Conservation (phyloP, 1,284 basidiomycete genomes). For the Leccinum insolens region DNA sequence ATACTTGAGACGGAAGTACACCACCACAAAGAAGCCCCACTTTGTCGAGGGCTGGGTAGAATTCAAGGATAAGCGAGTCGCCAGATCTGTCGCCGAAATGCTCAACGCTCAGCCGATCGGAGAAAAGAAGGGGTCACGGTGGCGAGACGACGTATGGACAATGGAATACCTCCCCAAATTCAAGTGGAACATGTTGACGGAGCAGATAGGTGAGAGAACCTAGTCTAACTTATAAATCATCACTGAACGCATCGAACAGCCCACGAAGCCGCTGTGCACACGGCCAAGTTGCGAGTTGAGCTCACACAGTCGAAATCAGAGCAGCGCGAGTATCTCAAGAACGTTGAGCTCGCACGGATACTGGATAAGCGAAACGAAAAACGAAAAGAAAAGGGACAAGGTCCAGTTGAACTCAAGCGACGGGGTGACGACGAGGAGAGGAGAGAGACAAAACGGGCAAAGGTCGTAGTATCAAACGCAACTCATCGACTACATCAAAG, state of each 20-base stretch:
- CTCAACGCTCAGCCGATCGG: constrained; percentile 96
- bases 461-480: constrained; percentile 11
- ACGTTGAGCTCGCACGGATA: constrained; percentile 94
- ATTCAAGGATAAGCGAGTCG: constrained; percentile 92
- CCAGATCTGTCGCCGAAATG: constrained; percentile 91
- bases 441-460: constrained; percentile 24
- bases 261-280: constrained; percentile 89
- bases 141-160: constrained; percentile 98
- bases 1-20: constrained; percentile 76
- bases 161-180: constrained; percentile 99
- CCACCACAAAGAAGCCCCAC: constrained; percentile 80
- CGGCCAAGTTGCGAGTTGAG: constrained; percentile 88
- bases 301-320: constrained; percentile 87
- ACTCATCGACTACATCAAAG: too few species aligned
- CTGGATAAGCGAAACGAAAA: constrained; percentile 84
- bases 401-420: constrained; percentile 32
- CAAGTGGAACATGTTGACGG: constrained; percentile 99
- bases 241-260: constrained; percentile 51
- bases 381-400: constrained; percentile 58
- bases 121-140: constrained; percentile 88
- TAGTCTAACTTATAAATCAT: neutral
- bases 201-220: constrained; percentile 87
- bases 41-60: constrained; percentile 99
- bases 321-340: constrained; percentile 91
- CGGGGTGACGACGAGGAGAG: constrained; percentile 33